Base-by-base conservation (phyloP, 176 grass and related monocot genomes). In the Chloris gayana region DNA sequence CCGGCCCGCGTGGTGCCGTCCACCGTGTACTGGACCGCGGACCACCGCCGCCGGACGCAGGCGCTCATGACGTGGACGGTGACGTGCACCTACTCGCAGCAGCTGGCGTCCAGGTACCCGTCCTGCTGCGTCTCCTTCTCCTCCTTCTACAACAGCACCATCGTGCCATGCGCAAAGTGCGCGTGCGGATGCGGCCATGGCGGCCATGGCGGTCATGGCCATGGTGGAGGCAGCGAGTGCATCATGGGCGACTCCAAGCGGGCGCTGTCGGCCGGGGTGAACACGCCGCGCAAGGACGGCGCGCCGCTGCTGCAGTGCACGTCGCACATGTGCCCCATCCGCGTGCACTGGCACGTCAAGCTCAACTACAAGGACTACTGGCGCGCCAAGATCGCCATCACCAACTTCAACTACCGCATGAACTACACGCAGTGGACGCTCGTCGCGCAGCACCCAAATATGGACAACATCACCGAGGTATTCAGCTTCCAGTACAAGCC, bases 301-400 rank as follows among this genome's bases (percentile, higher is more conserved):
- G n/a, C 75, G 27, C 46, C 90, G 70, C 73, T 93, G 84, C 88
- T 98, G 72, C 92, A 95, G 84, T 95, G 92, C 88, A 93, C 90
- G 25, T 24, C 44, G 22, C 92, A 95, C 78, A 93, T 98, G 95
- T 98, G 95, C 84, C 92, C 96, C 4, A 85, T 98, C 73, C 64
- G 90, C 0, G 92, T 95, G 70, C 92, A 98, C 82, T 95, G 92
- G 92, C 96, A 98, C 29, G 79, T 98, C n/a, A 98, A 98, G 79
- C 71, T 98, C 86, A 98, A 98, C 90, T 95, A 98, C 90, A 95
- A 93, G 88, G 90, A 95, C 60, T 95, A 98, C 86, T 95, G 96
- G 96, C 83, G 90, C 33, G 88, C 88, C 53, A 98, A 93, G 87
- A 88, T 98, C 75, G 88, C 92, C 70, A 87, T 95, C 79, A 95